Conservation (phyloP, 2,329 filamentous ascomycete species). For the Thermoascus crustaceus region DNA sequence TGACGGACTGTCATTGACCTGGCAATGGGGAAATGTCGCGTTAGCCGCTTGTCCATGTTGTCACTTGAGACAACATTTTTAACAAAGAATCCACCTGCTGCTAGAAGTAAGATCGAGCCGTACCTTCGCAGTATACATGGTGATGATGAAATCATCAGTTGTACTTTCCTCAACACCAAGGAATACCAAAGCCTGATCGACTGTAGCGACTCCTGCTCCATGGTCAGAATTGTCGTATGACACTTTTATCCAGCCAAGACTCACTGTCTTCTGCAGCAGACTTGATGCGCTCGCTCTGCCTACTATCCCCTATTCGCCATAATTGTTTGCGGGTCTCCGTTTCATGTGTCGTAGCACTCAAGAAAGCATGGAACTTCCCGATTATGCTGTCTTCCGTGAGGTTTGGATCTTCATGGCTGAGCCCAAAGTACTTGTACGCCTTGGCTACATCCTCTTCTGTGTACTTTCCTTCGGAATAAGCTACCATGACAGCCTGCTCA, state of each 20-base stretch:
- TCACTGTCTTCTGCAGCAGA: slow-evolving; percentile 49
- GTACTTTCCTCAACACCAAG: slow-evolving; percentile 45
- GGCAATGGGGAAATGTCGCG: too few relatives aligned
- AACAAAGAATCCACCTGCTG: too few relatives aligned
- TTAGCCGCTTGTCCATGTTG: too few relatives aligned
- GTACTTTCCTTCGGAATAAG: slow-evolving; percentile 52
- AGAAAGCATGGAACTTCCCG: slow-evolving; percentile 51
- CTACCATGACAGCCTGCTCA: slow-evolving; percentile 48
- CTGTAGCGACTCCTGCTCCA: slow-evolving; percentile 46
- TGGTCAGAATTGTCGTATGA: slow-evolving; percentile 3
- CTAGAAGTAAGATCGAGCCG: too few relatives aligned
- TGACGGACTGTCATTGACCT: slow-evolving; percentile 45
- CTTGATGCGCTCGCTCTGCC: slow-evolving; percentile 50
- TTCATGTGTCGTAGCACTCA: slow-evolving; percentile 50
- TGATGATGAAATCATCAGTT: slow-evolving; percentile 50
- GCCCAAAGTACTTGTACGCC: slow-evolving; percentile 53
- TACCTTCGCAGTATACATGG: slow-evolving; percentile 51
- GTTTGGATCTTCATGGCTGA: slow-evolving; percentile 38
- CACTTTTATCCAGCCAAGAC: slow-evolving; percentile 11
- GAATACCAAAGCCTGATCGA: slow-evolving; percentile 56
- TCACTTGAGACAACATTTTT: too few relatives aligned
- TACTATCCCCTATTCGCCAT: slow-evolving; percentile 51
- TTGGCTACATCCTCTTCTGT: slow-evolving; percentile 48
- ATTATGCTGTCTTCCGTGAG: slow-evolving; percentile 55
- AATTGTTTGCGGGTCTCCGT: slow-evolving; percentile 50